Conservation (phyloP, 352 stramenopile species). For the Vaucheria bursata region DNA sequence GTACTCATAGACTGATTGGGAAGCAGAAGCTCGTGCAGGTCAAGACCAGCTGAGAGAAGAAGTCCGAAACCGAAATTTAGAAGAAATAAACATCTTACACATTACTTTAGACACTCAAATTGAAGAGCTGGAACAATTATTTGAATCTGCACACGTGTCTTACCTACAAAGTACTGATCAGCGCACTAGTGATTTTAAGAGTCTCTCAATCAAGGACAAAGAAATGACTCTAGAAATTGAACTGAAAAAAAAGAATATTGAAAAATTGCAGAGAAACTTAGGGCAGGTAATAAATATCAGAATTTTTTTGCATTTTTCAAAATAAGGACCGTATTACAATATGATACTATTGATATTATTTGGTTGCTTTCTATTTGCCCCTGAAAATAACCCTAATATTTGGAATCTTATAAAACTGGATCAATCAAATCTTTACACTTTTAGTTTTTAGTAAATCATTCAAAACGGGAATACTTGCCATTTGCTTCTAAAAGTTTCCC, state of each 20-base stretch:
- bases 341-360: no score
- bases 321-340: no score
- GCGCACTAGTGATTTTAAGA: constrained; percentile 82
- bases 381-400: no score
- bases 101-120: constrained; percentile 83
- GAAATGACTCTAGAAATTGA: constrained; percentile 60
- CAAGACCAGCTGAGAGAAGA: constrained; percentile 77
- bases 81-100: constrained; percentile 83
- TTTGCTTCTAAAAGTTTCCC: no score
- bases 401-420: no score
- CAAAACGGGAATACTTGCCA: no score
- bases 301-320: no score
- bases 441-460: no score
- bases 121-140: constrained; percentile 83
- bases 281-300: no score
- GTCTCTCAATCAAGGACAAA: constrained; percentile 76
- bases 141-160: constrained; percentile 77
- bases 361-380: no score
- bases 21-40: constrained; percentile 52
- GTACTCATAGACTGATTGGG: constrained; percentile 47
- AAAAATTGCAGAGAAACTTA: constrained; percentile 73
- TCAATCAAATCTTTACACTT: no score
- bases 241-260: constrained; percentile 68
- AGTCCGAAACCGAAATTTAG: constrained; percentile 80
- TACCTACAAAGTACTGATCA: constrained; percentile 79